phyloP scores from a whole-genome alignment of 2,329 filamentous ascomycete species.

The Monosporascus ibericus region DNA sequence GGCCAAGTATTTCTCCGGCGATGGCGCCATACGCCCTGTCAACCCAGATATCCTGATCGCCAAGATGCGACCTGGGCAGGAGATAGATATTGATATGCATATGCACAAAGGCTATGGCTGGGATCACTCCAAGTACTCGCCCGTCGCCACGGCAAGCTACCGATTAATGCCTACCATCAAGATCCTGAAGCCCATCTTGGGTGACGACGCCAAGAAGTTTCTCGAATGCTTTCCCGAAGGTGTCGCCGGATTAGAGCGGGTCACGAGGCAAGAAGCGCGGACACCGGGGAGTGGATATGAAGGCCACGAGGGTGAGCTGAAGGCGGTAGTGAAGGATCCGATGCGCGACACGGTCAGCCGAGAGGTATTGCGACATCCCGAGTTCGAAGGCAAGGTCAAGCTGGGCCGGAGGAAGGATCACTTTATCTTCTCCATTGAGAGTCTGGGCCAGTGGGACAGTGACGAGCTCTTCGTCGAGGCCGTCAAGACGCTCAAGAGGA shows the following conservation, averaged over 20 bases:
- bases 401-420: conserved; percentile 86
- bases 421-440: conserved; percentile 96
- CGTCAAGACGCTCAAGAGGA: conserved; percentile 76
- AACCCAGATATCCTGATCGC: conserved; percentile 92
- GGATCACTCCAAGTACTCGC: conserved; percentile 96
- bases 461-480: conserved; percentile 91
- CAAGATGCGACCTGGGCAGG: conserved; percentile 87
- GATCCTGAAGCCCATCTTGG: conserved; percentile 78
- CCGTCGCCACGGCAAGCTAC: conserved; percentile 91
- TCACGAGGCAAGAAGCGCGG: conserved; percentile 61
- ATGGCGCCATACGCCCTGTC: conserved; percentile 63
- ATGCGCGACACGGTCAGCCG: conserved; percentile 95
- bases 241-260: conserved; percentile 73
- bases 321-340: conserved; percentile 80
- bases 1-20: conserved; percentile 59
- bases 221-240: conserved; percentile 81
- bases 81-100: conserved; percentile 81
- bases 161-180: conserved; percentile 82
- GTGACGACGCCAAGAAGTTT: conserved; percentile 83
- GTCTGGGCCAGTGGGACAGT: conserved; percentile 89
- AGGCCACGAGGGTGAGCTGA: conserved; percentile 70
- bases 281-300: conserved; percentile 59
- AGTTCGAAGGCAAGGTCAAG: conserved; percentile 94
- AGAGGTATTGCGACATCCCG: conserved; percentile 83
- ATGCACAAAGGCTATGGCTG: conserved; percentile 90